Base-by-base conservation (phyloP, 352 stramenopile species). In the Saprolegnia diclina region DNA sequence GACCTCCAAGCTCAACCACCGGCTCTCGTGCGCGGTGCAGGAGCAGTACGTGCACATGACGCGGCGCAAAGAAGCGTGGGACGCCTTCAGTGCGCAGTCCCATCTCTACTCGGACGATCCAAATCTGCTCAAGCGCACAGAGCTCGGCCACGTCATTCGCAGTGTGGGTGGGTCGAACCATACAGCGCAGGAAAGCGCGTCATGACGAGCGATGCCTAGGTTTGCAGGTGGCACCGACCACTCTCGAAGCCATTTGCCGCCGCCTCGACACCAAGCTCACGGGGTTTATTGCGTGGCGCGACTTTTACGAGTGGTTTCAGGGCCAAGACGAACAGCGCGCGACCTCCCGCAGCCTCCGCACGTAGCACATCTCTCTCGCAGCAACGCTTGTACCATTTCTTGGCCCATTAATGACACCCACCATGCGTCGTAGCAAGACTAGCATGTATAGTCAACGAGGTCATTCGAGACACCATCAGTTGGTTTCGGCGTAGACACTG, bases 41-140 rank as follows among this genome's bases (percentile, higher is more conserved):
- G 63, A 69, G 45, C 63, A 69, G 21, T 69, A 69, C 32, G 63
- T 69, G 19, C 63, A 69, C 11, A 69, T 69, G 63, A 52, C 63
- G 13, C 13, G 63, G 21, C 48, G 63, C 19, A 69, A 69, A 21
- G 44, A 69, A 62, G 63, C 63, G 24, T 69, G 63, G 63, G 45
- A 52, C 10, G 63, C 63, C 11, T 69, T 69, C 22, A 54, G 63
- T 46, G 45, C 63, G 6, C 53, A 52, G 16, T 59, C 63, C 1
- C 45, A 24, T 1, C 38, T 69, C 37, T 69, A 69, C 37, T 69
- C 63, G 11, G 63, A 69, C 53, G 63, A 69, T 45, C 63, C 45
- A 0, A 45, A 69, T 18, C 42, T 48, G 50, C 63, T 69, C 48
- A 69, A 69, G 45, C 48, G 63, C 26, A 63, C 63, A 4, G 63